These are phyloP conservation scores for Starmerella tilneyi DNA, from an alignment of 805 yeast genomes.

Conservation along the genomic window DNA sequence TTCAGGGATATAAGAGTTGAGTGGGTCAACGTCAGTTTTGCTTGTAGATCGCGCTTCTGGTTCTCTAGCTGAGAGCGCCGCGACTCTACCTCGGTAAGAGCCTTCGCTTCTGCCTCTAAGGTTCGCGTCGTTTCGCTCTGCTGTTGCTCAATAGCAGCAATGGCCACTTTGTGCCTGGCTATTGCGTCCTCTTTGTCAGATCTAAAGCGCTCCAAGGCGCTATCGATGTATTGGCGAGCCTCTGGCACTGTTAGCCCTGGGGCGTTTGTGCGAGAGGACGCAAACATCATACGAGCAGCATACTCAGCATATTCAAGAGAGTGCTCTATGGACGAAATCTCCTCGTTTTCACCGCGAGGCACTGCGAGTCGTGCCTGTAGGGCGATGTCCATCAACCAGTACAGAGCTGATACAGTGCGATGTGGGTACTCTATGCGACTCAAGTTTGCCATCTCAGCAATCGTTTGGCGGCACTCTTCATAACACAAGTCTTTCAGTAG, in stretches of 20 bases:
- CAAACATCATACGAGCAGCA: slow-evolving; percentile 1
- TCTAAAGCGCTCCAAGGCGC: background rate
- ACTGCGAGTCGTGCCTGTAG: background rate
- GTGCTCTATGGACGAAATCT: background rate
- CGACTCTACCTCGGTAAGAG: background rate
- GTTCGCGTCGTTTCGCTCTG: background rate
- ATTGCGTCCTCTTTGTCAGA: background rate
- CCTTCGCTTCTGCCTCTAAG: background rate
- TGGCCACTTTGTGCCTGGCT: background rate
- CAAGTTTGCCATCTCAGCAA: background rate
- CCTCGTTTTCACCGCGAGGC: background rate
- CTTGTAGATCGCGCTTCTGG: background rate
- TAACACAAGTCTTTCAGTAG: background rate
- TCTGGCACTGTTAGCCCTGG: background rate
- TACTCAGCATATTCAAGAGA: slow-evolving; percentile 2
- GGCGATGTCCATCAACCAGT: slow-evolving; percentile 1
- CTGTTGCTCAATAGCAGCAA: background rate
- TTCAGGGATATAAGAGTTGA: background rate
- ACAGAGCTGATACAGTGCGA: background rate
- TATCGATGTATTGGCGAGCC: slow-evolving; percentile 1
- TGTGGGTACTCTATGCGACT: background rate
- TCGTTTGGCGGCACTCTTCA: background rate
- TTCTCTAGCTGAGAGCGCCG: background rate
- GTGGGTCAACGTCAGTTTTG: background rate
- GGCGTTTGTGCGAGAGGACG: background rate